phyloP scores from a whole-genome alignment of 2,329 filamentous ascomycete species.

The Aspergillus fijiensis region DNA sequence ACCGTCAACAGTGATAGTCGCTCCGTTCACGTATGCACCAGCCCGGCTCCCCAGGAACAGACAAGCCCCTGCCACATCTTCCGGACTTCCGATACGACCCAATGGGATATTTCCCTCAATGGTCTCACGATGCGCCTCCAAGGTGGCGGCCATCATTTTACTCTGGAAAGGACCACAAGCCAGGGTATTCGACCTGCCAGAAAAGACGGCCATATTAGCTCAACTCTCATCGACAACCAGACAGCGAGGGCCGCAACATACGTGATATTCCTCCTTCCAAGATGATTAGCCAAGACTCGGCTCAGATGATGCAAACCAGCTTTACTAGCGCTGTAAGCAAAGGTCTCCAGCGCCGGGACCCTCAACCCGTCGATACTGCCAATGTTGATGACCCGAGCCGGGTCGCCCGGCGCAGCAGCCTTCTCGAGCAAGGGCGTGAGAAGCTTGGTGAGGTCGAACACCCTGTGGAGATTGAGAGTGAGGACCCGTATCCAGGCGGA shows the following conservation, averaged over 20 bases:
- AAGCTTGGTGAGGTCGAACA: conserved; percentile 51
- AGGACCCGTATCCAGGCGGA: conserved; percentile 59
- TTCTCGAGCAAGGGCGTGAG: conserved; percentile 51
- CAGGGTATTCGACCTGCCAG: conserved; percentile 59
- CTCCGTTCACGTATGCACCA: conserved; percentile 65
- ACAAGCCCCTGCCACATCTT: conserved; percentile 71
- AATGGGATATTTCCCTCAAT: conserved; percentile 61
- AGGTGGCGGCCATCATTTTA: conserved; percentile 56
- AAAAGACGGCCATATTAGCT: neutral
- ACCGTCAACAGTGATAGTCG: conserved; percentile 63
- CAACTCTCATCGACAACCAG: neutral
- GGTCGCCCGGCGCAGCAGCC: conserved; percentile 44
- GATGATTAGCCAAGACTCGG: conserved; percentile 51
- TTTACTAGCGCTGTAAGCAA: conserved; percentile 55
- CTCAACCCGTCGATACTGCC: conserved; percentile 56
- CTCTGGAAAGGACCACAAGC: conserved; percentile 66
- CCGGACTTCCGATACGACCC: conserved; percentile 63
- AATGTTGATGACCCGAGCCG: conserved; percentile 54
- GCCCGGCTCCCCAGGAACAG: conserved; percentile 68
- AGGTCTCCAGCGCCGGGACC: conserved; percentile 53
- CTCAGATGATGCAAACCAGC: conserved; percentile 55
- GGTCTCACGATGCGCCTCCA: conserved; percentile 51
- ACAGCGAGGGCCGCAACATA: conserved; percentile 35
- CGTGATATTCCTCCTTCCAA: conserved; percentile 55
- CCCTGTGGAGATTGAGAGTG: conserved; percentile 55